Base-by-base conservation (phyloP, 768 basidiomycete genomes). In the Nevesoporus exiguus region DNA sequence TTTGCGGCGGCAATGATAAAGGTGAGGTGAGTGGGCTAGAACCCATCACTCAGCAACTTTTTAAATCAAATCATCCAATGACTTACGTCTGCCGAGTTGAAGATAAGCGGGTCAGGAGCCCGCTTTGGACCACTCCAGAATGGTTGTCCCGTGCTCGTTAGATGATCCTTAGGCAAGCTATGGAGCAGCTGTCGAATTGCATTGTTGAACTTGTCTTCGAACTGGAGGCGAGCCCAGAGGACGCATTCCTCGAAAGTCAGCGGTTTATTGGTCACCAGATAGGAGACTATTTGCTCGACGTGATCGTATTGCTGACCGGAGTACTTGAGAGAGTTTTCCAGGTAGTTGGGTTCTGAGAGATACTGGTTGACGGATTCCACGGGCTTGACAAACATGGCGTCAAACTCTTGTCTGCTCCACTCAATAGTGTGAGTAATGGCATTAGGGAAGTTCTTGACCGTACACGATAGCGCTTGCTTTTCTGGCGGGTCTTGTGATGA, bases 51-150 rank as follows among this genome's bases (percentile, higher is more conserved):
- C 41, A 61, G 41, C 52, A 30, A 59, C 27, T 43, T 52, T 51
- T 52, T 19, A 43, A 37, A 24, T 27, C 11, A 25, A 29, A 45
- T 48, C 5, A 21, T 59, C 27, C 7, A 17, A 46, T 21, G 45
- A 75, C 90, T 71, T 66, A 98, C 96, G 65, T 98, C 86, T 60
- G 79, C 86, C 10, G 91, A 82, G 72, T 94, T 79, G 73, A 98
- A 99, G 6, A 77, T 76, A 58, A 99, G 76, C 25, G 96, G 78
- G 46, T 98, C 93, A 13, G 97, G 97, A 7, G 95, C 96, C 56
- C 97, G 84, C 77, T 99, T 99, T 3, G 97, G 97, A 19, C 95
- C 93, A 62, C 93, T 95, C 97, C 97, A 99, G 81, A 99, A 99
- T 11, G 94, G 95, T 62, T 93, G 91, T 6, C 97, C 97, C 19